Percentiles rank a stretch among this genome's conserved stretches.
These are phyloP conservation scores for Adansonia madagascariensis DNA, from an alignment of 441 rosid genomes.

Conservation along the genomic window DNA sequence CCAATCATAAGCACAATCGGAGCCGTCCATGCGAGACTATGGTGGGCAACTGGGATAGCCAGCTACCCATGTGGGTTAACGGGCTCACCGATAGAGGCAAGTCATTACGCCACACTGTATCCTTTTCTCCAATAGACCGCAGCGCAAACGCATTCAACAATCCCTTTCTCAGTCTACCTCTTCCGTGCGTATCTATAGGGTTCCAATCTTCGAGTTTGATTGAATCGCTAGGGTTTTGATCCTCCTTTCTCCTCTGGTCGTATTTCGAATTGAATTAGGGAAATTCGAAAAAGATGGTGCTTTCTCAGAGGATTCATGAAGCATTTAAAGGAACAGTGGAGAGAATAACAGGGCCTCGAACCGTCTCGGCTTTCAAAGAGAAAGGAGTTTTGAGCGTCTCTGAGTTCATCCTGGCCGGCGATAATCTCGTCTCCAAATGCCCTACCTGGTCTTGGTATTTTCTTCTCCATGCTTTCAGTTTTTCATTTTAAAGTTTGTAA, in stretches of 20 bases:
- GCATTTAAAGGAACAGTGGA: conserved; percentile 95
- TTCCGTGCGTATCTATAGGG: conserved; percentile 7
- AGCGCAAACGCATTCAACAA: neutral
- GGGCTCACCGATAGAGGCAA: neutral
- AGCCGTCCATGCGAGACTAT: neutral
- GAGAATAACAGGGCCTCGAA: conserved; percentile 89
- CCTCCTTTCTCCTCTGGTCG: neutral
- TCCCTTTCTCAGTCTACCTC: neutral
- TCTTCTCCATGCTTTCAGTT: conserved; percentile 9
- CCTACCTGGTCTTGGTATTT: conserved; percentile 98
- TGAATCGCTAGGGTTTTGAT: conserved; percentile 19
- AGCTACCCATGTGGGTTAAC: neutral
- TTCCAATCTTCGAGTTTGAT: neutral
- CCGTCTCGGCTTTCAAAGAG: conserved; percentile 94
- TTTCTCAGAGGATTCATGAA: conserved; percentile 81
- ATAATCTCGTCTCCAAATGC: conserved; percentile 96
- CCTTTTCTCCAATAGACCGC: neutral
- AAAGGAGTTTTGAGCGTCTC: conserved; percentile 97
- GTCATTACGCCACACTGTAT: neutral
- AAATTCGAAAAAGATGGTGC: conserved; percentile 46
- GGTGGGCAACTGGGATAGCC: neutral
- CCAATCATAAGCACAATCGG: neutral
- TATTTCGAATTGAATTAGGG: neutral
- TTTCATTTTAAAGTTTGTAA: neutral
- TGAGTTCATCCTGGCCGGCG: conserved; percentile 93